Evolutionary conservation across 1,284 basidiomycete genomes (phyloP).

Genomic region (Ceratobasidium sp.): DNA sequence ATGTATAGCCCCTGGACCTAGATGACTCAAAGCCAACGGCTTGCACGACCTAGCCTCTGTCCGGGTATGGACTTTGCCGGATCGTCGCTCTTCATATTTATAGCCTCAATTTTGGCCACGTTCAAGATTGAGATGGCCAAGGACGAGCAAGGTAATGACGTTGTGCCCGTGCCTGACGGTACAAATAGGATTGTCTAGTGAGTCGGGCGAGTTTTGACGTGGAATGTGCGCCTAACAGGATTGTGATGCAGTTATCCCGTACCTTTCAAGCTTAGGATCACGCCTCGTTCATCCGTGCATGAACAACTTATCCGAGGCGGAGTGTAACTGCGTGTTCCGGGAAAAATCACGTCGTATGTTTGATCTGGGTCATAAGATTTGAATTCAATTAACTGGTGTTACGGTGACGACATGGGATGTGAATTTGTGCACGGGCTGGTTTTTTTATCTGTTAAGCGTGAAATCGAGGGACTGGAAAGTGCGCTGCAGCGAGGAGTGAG

Average conservation of each 20-base stretch:
- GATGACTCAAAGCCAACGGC: too few species aligned
- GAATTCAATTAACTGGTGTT: too few species aligned
- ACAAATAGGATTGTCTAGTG: neutral
- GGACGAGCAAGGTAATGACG: slow-evolving; percentile 45
- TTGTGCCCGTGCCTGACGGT: slow-evolving; percentile 15
- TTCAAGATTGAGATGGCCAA: slow-evolving; percentile 46
- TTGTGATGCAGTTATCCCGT: neutral
- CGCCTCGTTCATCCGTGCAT: neutral
- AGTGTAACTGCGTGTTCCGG: too few species aligned
- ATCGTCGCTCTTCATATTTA: slow-evolving; percentile 22
- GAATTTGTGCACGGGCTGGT: too few species aligned
- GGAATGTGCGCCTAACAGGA: neutral
- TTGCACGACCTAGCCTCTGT: neutral
- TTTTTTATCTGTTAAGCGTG: too few species aligned
- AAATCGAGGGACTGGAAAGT: too few species aligned
- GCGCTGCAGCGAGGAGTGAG: too few species aligned
- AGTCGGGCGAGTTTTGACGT: neutral
- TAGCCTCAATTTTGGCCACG: slow-evolving; percentile 45
- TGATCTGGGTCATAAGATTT: too few species aligned
- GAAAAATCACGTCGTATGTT: too few species aligned
- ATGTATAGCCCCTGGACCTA: too few species aligned
- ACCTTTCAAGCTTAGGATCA: slow-evolving; percentile 3
- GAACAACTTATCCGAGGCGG: too few species aligned
- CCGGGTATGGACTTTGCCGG: slow-evolving; percentile 32
- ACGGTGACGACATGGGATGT: too few species aligned